A percentile compares a stretch with the other conserved stretches of the same genome.
These are phyloP conservation scores for Penicillium sp. DNA, from an alignment of 2,329 filamentous ascomycete species.

Conservation along the genomic window DNA sequence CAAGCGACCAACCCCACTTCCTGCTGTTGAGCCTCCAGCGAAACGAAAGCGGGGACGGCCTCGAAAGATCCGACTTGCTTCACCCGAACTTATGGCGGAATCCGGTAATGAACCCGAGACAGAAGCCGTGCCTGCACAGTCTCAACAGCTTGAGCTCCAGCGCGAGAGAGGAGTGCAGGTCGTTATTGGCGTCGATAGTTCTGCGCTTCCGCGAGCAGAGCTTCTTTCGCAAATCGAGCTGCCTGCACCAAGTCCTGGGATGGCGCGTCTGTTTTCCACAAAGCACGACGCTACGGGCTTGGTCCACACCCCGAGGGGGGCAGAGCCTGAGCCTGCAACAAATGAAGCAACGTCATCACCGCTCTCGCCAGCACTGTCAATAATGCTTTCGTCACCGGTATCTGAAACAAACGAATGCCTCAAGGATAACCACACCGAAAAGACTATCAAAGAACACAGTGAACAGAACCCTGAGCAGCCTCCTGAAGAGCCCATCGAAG, in stretches of 20 bases:
- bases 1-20: constrained; percentile 17
- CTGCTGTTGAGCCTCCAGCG: constrained; percentile 15
- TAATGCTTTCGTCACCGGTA: neutral
- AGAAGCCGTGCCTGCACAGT: neutral
- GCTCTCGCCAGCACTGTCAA: neutral
- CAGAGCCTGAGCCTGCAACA: neutral
- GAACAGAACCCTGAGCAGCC: neutral
- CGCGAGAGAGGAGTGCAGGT: neutral
- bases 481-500: neutral
- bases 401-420: neutral
- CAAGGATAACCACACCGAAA: neutral
- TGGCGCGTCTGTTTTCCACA: neutral
- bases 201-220: neutral
- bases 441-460: neutral
- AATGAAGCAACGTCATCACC: neutral
- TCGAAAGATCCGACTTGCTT: neutral
- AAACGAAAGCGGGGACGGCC: constrained; percentile 21
- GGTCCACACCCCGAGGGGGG: neutral
- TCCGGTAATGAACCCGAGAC: neutral
- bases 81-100: neutral
- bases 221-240: neutral
- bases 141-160: neutral
- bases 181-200: neutral
- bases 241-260: neutral
- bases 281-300: neutral